phyloP scores from a whole-genome alignment of 306 rosid species.

The Inga laurina region DNA sequence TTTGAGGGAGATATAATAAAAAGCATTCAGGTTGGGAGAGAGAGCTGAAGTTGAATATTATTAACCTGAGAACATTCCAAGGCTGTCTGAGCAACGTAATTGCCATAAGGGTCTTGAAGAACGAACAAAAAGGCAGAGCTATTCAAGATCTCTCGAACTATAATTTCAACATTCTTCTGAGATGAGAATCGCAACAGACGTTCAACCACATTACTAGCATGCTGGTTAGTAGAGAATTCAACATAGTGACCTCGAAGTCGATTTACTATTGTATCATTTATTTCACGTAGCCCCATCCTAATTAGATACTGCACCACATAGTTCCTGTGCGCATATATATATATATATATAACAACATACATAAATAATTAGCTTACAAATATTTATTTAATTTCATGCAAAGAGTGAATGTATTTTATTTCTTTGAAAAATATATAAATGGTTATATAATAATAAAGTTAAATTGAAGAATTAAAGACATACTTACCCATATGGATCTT shows the following conservation, averaged over 20 bases:
- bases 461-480: not conserved
- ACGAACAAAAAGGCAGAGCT: constrained; percentile 26
- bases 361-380: not conserved
- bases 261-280: not conserved
- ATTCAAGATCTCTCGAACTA: constrained; percentile 33
- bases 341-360: not conserved
- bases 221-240: constrained; percentile 39
- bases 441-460: not conserved
- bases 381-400: not conserved
- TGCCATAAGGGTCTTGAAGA: constrained; percentile 45
- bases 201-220: constrained; percentile 58
- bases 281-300: not conserved
- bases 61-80: constrained; percentile 34
- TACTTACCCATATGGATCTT: constrained; percentile 48
- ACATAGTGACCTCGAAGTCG: constrained; percentile 20
- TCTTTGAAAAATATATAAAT: too few species aligned
- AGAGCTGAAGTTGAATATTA: not conserved
- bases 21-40: not conserved
- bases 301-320: constrained; percentile 47
- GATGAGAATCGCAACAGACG: constrained; percentile 4
- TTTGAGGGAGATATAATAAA: too few species aligned
- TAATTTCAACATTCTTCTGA: not conserved
- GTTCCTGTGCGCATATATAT: constrained; percentile 34
- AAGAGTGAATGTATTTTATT: not conserved
- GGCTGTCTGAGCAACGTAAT: constrained; percentile 55